A percentile compares a stretch with the other conserved stretches of the same genome.
Evolutionary conservation across 306 rosid species (phyloP).

Genomic region (Pyrus betulifolia): DNA sequence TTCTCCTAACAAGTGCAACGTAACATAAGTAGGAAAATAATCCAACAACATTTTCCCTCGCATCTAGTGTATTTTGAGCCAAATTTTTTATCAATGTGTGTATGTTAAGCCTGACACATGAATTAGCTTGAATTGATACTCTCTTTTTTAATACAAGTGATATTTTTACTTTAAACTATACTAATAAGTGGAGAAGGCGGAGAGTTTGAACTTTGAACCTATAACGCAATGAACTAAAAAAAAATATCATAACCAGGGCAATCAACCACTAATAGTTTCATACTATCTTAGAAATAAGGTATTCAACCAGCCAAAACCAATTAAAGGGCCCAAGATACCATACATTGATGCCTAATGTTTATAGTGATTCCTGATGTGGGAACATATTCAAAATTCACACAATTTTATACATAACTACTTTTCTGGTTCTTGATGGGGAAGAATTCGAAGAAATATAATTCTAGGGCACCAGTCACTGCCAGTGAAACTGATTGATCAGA

Average conservation of each 20-base stretch:
- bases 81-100: no score
- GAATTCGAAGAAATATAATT: neutral
- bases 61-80: neutral
- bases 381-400: neutral
- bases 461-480: neutral
- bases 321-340: neutral
- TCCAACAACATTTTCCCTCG: neutral
- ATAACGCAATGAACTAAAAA: no score
- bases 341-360: neutral
- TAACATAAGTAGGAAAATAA: neutral
- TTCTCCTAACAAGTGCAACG: neutral
- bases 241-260: neutral
- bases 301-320: neutral
- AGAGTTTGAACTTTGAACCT: neutral
- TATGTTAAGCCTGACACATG: no score
- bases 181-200: no score
- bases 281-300: neutral
- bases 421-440: neutral
- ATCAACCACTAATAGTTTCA: no score
- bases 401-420: neutral
- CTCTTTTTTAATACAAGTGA: no score
- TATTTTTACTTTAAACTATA: no score
- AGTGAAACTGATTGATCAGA: conserved; percentile 6
- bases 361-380: neutral
- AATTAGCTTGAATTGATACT: no score